A percentile compares a stretch with the other conserved stretches of the same genome.
Conservation (phyloP, 176 grass and related monocot species). For the Carex pumila region DNA sequence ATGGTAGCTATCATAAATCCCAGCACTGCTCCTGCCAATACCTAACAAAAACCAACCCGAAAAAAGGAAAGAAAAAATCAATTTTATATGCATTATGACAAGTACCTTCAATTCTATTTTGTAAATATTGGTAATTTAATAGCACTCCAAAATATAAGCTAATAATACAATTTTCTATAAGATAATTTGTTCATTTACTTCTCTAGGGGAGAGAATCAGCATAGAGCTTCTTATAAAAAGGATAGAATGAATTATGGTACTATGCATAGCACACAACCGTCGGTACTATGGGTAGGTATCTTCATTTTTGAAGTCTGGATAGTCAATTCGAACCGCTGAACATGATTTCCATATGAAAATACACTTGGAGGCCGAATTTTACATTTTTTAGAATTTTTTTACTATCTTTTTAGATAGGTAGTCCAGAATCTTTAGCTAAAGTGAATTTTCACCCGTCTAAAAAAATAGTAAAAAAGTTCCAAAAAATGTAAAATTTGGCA, state of each 20-base stretch:
- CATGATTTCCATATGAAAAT: no score
- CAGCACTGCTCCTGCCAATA: conserved; percentile 57
- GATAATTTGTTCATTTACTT: background rate
- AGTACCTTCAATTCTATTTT: background rate
- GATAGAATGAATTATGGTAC: background rate
- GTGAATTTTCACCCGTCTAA: no score
- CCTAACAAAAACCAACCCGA: conserved; percentile 23
- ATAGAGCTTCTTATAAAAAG: background rate
- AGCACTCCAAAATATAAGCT: background rate
- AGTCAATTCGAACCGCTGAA: no score
- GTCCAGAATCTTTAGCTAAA: no score
- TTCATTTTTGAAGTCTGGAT: no score
- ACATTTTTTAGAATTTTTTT: no score
- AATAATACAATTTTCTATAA: background rate
- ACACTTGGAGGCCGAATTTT: no score
- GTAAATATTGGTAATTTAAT: background rate
- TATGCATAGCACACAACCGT: no score
- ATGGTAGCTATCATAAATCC: conserved; percentile 68
- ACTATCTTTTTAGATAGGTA: no score
- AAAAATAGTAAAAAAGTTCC: no score
- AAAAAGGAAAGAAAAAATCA: background rate
- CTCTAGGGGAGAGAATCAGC: background rate
- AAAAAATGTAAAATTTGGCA: no score
- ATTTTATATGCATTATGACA: background rate
- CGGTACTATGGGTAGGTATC: no score